Evolutionary conservation across 441 rosid genomes (phyloP), one percentile per base, ranked within the genome.

Genomic region (Biscutella laevigata): DNA sequence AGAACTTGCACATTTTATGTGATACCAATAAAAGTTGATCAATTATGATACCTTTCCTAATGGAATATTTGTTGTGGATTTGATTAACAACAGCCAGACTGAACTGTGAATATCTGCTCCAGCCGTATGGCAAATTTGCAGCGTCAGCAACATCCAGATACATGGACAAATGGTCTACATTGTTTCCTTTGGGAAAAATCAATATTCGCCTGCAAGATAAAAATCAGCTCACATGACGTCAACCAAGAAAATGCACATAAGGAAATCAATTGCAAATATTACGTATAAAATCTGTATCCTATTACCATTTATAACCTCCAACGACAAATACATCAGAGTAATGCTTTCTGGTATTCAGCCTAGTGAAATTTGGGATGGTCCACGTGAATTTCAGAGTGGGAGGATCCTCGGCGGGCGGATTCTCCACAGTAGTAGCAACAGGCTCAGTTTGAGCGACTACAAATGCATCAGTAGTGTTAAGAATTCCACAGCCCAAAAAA

Each of bases 91-190:
- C 82, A 19, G 87, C 74, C 74, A 91, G 73, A 71, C 91, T 82
- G 64, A 91, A 91, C 51, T 83, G 96, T 16, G 95, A 88, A 57
- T 71, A 88, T 79, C 96, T 79, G 70, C 89, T 86, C 98, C 98
- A 91, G 26, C 96, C 96, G 57, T 85, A 83, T 0, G 96, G 82
- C 75, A 91, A 63, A 30, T 75, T 58, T 0, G 74, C 11, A 3
- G 96, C 79, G 60, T 88, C 98, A 0, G 95, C 94, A 67, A 88
- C 98, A 68, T 85, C 95, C 68, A 91, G 69, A 62, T 91, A 91
- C 95, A 91, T 81, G 20, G 95, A 83, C 78, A 91, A 69, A 73
- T 83, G 85, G 66, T 88, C 98, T 53, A 82, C 96, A 67, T 88
- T 91, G 81, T 91, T 91, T 70, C 98, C 98, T 64, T 83, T 85